phyloP scores from a whole-genome alignment of 2,329 filamentous ascomycete species.

The Pseudocercospora vitis region DNA sequence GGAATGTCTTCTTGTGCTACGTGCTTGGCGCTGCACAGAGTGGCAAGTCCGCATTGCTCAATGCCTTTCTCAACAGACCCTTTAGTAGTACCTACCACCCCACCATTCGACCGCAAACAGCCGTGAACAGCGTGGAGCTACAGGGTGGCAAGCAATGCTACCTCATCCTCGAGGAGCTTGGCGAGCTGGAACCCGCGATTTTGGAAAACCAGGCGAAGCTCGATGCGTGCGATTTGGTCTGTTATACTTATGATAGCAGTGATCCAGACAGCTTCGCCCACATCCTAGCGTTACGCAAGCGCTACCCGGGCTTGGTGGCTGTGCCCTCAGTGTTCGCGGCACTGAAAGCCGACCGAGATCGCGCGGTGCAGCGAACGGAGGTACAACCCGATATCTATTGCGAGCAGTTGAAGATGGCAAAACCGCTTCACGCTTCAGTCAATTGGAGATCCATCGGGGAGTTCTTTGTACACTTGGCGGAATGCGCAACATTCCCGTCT shows the following conservation, averaged over 20 bases:
- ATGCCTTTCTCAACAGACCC: constrained; percentile 85
- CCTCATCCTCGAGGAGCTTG: constrained; percentile 90
- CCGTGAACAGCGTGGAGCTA: constrained; percentile 94
- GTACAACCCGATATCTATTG: constrained; percentile 92
- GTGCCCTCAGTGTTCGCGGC: constrained; percentile 89
- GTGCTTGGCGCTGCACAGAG: constrained; percentile 81
- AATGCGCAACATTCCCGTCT: constrained; percentile 86
- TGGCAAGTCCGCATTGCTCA: constrained; percentile 87
- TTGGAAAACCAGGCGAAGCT: constrained; percentile 88
- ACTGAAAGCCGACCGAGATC: constrained; percentile 91
- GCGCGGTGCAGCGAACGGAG: constrained; percentile 91
- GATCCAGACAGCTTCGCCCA: constrained; percentile 95
- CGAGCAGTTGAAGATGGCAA: constrained; percentile 77
- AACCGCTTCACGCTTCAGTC: constrained; percentile 90
- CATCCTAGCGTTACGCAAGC: constrained; percentile 75
- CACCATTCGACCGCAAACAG: constrained; percentile 89
- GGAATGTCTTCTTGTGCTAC: constrained; percentile 93
- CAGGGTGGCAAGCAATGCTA: constrained; percentile 97
- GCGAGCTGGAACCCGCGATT: constrained; percentile 91
- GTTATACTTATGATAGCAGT: constrained; percentile 94
- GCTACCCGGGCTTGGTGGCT: constrained; percentile 81
- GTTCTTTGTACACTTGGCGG: constrained; percentile 86
- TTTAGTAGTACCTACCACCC: constrained; percentile 84
- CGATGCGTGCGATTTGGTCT: constrained; percentile 88
- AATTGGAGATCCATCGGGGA: constrained; percentile 94